A percentile compares a stretch with the other conserved stretches of the same genome.
These are phyloP conservation scores for Neonectria coccinea DNA, from an alignment of 2,329 filamentous ascomycete species.

Conservation along the genomic window DNA sequence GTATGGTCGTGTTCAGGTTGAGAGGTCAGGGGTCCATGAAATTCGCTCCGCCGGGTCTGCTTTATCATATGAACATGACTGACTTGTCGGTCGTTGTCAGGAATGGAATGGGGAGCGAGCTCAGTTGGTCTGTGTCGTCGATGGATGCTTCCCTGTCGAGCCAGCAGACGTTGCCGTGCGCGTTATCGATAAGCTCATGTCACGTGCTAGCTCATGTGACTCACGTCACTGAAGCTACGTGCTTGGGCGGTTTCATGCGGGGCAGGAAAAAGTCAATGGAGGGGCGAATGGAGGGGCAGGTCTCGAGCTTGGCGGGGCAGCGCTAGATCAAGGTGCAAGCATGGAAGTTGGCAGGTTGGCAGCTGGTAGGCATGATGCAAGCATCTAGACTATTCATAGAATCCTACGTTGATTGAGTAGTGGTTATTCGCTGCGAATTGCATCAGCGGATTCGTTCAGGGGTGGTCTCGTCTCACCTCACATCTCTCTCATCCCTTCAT, in stretches of 20 bases:
- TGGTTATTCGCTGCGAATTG: slow-evolving; percentile 33
- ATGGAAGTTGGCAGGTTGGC: not conserved
- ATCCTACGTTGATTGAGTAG: slow-evolving; percentile 13
- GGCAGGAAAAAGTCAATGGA: slow-evolving; percentile 39
- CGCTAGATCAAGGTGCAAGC: slow-evolving; percentile 10
- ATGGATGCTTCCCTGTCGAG: slow-evolving; percentile 43
- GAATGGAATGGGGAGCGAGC: slow-evolving; percentile 25
- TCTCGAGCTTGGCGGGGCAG: slow-evolving; percentile 40
- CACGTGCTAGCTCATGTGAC: slow-evolving; percentile 38
- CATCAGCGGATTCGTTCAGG: slow-evolving; percentile 35
- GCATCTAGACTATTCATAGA: slow-evolving; percentile 25
- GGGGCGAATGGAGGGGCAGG: slow-evolving; percentile 45
- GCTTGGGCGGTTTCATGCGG: slow-evolving; percentile 34
- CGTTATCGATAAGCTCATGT: slow-evolving; percentile 39
- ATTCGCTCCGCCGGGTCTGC: slow-evolving; percentile 22
- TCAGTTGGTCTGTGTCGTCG: slow-evolving; percentile 36
- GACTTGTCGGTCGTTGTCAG: slow-evolving; percentile 28
- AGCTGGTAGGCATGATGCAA: not conserved
- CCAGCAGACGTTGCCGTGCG: slow-evolving; percentile 31
- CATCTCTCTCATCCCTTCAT: not conserved
- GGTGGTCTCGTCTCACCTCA: slow-evolving; percentile 34
- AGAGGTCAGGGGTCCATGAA: slow-evolving; percentile 39
- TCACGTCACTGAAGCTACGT: slow-evolving; percentile 15
- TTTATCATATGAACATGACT: slow-evolving; percentile 44
- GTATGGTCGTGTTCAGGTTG: slow-evolving; percentile 26